phyloP scores from a whole-genome alignment of 2,329 filamentous ascomycete genomes.

The Sphaerulina musiva region DNA sequence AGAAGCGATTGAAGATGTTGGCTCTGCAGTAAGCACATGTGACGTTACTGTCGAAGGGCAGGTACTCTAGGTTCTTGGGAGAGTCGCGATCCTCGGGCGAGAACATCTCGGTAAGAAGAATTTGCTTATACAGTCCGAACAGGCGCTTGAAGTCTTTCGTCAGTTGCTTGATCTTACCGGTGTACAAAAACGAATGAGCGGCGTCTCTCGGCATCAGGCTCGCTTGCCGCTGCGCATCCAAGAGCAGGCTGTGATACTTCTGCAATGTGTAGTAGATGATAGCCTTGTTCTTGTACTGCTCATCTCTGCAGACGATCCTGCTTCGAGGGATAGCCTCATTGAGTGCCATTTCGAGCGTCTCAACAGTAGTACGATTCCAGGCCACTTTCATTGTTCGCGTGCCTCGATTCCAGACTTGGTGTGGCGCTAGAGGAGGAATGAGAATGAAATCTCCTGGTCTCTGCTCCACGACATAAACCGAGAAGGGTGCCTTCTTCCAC shows the following conservation, averaged over 20 bases:
- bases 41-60: slow-evolving; percentile 82
- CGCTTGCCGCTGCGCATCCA: slow-evolving; percentile 50
- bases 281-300: slow-evolving; percentile 98
- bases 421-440: slow-evolving; percentile 84
- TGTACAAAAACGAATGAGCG: slow-evolving; percentile 30
- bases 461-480: slow-evolving; percentile 88
- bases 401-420: slow-evolving; percentile 97
- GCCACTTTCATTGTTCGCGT: slow-evolving; percentile 95
- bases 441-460: slow-evolving; percentile 85
- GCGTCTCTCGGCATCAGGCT: slow-evolving; percentile 34
- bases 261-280: slow-evolving; percentile 83
- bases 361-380: slow-evolving; percentile 91
- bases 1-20: slow-evolving; percentile 94
- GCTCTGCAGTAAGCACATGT: slow-evolving; percentile 93
- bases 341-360: slow-evolving; percentile 80
- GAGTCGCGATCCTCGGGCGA: slow-evolving; percentile 51
- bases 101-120: slow-evolving; percentile 83
- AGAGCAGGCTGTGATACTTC: slow-evolving; percentile 61
- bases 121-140: slow-evolving; percentile 68
- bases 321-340: slow-evolving; percentile 83
- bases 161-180: slow-evolving; percentile 60
- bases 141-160: slow-evolving; percentile 75
- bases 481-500: slow-evolving; percentile 91
- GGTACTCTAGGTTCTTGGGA: slow-evolving; percentile 62
- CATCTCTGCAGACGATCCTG: slow-evolving; percentile 86